Conservation (phyloP, 345 rosid species). For the Cardamine resedifolia region DNA sequence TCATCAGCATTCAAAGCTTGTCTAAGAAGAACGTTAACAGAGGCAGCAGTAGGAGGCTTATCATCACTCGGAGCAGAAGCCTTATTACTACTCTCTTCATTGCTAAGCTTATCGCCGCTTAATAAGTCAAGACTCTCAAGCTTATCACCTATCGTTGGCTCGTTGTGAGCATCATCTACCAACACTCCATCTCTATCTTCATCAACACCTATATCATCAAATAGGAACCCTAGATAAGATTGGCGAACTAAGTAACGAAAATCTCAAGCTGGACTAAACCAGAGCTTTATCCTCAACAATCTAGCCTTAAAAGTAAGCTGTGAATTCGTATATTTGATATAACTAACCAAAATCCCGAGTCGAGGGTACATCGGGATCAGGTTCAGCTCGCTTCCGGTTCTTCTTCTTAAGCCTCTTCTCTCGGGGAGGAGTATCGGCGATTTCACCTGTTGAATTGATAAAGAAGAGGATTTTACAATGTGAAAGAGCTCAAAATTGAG, state of each 20-base stretch:
- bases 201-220: slow-evolving; percentile 44
- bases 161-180: slow-evolving; percentile 61
- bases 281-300: neutral
- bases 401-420: slow-evolving; percentile 36
- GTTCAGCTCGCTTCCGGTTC: slow-evolving; percentile 37
- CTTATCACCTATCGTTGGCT: slow-evolving; percentile 95
- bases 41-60: slow-evolving; percentile 89
- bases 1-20: slow-evolving; percentile 92
- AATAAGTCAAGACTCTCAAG: slow-evolving; percentile 58
- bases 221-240: neutral
- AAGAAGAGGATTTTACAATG: neutral
- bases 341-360: slow-evolving; percentile 35
- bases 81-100: slow-evolving; percentile 37
- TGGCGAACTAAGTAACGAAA: neutral
- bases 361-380: slow-evolving; percentile 24
- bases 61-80: slow-evolving; percentile 35
- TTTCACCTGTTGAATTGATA: slow-evolving; percentile 25
- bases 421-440: slow-evolving; percentile 24
- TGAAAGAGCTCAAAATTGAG: neutral
- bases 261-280: neutral
- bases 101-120: slow-evolving; percentile 36
- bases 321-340: neutral
- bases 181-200: slow-evolving; percentile 69
- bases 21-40: slow-evolving; percentile 75
- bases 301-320: neutral